A percentile compares a stretch with the other conserved stretches of the same genome.
phyloP scores from a whole-genome alignment of 805 yeast species.

The Nakazawaea peltata region DNA sequence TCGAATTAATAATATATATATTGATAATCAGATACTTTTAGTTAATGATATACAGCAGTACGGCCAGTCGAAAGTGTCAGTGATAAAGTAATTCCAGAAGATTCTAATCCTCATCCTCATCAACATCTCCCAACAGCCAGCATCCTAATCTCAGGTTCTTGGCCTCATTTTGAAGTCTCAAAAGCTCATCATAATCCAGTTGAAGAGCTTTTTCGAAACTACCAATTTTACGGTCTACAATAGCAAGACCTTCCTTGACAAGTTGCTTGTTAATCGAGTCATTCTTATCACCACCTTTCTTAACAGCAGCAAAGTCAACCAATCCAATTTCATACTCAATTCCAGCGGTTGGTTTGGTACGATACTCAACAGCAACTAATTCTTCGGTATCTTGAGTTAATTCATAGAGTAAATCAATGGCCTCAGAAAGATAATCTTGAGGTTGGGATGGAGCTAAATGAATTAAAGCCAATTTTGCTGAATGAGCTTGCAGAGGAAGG shows the following conservation, averaged over 20 bases:
- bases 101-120: slow-evolving; percentile 42
- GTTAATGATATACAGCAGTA: too few relatives aligned
- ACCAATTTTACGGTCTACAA: slow-evolving; percentile 31
- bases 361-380: slow-evolving; percentile 46
- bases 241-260: slow-evolving; percentile 51
- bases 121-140: slow-evolving; percentile 72
- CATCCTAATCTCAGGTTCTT: slow-evolving; percentile 47
- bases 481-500: slow-evolving; percentile 46
- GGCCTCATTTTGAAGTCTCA: slow-evolving; percentile 39
- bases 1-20: too few relatives aligned
- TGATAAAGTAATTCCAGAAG: too few relatives aligned
- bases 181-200: slow-evolving; percentile 30
- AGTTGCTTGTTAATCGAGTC: slow-evolving; percentile 55
- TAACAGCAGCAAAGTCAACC: slow-evolving; percentile 39
- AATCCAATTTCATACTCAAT: slow-evolving; percentile 44
- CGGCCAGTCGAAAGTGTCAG: too few relatives aligned
- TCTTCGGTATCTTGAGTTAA: slow-evolving; percentile 37
- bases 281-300: slow-evolving; percentile 42
- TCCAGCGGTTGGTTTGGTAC: slow-evolving; percentile 26
- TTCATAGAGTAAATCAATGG: slow-evolving; percentile 46
- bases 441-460: slow-evolving; percentile 50
- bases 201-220: slow-evolving; percentile 28
- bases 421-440: slow-evolving; percentile 46
- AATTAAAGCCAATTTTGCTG: slow-evolving; percentile 44
- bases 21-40: too few relatives aligned